Percentiles rank a stretch among this genome's conserved stretches.
These are phyloP conservation scores for Eutrema heterophyllum DNA, from an alignment of 345 rosid species.

Conservation along the genomic window DNA sequence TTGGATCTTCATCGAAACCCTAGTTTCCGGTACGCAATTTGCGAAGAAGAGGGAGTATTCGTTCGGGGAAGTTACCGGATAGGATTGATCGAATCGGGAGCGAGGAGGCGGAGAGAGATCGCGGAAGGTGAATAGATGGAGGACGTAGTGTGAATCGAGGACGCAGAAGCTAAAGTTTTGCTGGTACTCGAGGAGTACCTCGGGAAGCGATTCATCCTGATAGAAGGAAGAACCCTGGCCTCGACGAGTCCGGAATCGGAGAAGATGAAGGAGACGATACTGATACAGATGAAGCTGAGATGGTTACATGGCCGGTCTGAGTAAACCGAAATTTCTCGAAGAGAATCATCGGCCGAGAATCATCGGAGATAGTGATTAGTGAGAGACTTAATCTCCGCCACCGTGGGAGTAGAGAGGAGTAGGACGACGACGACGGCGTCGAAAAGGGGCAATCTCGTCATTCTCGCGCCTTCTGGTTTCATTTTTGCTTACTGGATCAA, in stretches of 20 bases:
- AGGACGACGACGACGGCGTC: slow-evolving; percentile 27
- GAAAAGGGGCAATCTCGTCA: slow-evolving; percentile 1
- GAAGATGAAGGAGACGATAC: slow-evolving; percentile 31
- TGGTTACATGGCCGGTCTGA: slow-evolving; percentile 49
- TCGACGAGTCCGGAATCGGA: slow-evolving; percentile 35
- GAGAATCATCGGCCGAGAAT: slow-evolving; percentile 67
- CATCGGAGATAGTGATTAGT: slow-evolving; percentile 43
- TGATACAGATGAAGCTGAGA: slow-evolving; percentile 51
- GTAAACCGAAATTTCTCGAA: slow-evolving; percentile 78
- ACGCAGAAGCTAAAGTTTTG: slow-evolving; percentile 59
- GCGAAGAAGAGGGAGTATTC: slow-evolving; percentile 15
- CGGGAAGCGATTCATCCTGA: slow-evolving; percentile 60
- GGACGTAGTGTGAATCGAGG: slow-evolving; percentile 55
- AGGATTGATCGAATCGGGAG: slow-evolving; percentile 44
- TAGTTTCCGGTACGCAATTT: slow-evolving; percentile 35
- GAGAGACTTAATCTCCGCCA: slow-evolving; percentile 56
- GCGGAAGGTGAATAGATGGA: slow-evolving; percentile 49
- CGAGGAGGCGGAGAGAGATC: slow-evolving; percentile 63
- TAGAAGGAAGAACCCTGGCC: slow-evolving; percentile 72
- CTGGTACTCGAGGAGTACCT: slow-evolving; percentile 55
- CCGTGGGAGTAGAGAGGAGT: slow-evolving; percentile 17
- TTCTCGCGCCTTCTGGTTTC: not conserved
- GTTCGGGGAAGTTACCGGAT: slow-evolving; percentile 50
- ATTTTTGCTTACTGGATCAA: not conserved
- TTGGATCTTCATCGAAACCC: slow-evolving; percentile 60